Evolutionary conservation across 2,329 filamentous ascomycete species (phyloP).

Genomic region (Akanthomyces muscarius): DNA sequence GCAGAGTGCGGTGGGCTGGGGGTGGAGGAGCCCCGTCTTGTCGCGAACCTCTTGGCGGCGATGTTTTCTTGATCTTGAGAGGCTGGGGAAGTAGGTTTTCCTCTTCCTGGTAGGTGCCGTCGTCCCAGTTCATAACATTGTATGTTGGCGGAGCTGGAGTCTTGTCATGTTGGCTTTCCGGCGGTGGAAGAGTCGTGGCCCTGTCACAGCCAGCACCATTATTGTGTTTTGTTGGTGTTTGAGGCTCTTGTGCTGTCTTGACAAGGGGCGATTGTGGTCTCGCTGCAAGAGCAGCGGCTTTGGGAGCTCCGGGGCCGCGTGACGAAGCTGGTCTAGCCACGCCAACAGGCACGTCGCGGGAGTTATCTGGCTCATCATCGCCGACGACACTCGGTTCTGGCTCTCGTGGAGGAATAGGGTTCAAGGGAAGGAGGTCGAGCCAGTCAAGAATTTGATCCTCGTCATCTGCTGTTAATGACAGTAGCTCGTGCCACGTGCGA

Average conservation of each 20-base stretch:
- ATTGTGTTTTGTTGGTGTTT: conserved; percentile 31
- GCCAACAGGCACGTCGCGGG: conserved; percentile 13
- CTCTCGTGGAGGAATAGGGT: conserved; percentile 45
- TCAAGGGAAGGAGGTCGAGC: conserved; percentile 69
- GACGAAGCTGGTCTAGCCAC: neutral
- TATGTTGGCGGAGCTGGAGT: conserved; percentile 37
- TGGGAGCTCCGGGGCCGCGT: neutral
- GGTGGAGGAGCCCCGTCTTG: conserved; percentile 55
- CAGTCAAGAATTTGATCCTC: conserved; percentile 79
- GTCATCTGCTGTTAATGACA: conserved; percentile 72
- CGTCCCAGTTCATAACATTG: conserved; percentile 23
- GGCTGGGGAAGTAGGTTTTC: conserved; percentile 39
- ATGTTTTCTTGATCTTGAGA: conserved; percentile 28
- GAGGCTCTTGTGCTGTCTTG: conserved; percentile 27
- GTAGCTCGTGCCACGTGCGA: conserved; percentile 76
- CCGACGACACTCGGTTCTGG: conserved; percentile 32
- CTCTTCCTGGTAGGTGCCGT: conserved; percentile 28
- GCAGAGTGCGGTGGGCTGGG: conserved; percentile 47
- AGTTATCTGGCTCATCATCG: conserved; percentile 20
- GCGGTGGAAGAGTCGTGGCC: conserved; percentile 11
- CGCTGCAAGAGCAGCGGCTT: conserved; percentile 7
- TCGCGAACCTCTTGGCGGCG: conserved; percentile 35
- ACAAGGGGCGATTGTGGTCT: conserved; percentile 18
- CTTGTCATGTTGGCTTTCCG: conserved; percentile 27
- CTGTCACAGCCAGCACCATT: conserved; percentile 16